These are phyloP conservation scores for Lyophyllum decastes DNA, from an alignment of 768 basidiomycete species.

Conservation along the genomic window DNA sequence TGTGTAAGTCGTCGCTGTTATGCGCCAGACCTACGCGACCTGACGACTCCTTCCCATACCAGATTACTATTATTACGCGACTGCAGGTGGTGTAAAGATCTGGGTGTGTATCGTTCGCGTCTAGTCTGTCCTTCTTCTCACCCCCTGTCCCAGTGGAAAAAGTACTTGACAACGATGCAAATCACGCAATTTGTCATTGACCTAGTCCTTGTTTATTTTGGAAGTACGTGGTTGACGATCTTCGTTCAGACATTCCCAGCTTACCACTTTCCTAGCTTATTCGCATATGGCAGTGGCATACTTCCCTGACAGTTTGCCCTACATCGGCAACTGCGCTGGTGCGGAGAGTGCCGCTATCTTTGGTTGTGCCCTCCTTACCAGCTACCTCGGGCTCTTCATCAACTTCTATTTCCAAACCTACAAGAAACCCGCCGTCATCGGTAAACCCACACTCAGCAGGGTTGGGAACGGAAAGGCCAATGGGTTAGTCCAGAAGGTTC, in stretches of 20 bases:
- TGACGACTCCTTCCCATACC: constrained; percentile 4
- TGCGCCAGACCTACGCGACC: background rate
- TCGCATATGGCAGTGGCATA: constrained; percentile 75
- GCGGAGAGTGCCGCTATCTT: constrained; percentile 86
- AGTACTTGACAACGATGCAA: constrained; percentile 95
- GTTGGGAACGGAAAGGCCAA: constrained; percentile 46
- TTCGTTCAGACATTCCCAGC: background rate
- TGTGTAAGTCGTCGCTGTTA: constrained; percentile 74
- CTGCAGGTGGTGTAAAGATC: constrained; percentile 93
- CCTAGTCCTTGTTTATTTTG: constrained; percentile 89
- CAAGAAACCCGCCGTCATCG: constrained; percentile 52
- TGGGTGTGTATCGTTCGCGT: constrained; percentile 61
- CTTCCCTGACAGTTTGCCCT: constrained; percentile 63
- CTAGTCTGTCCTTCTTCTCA: constrained; percentile 2
- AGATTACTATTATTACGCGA: constrained; percentile 99
- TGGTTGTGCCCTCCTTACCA: constrained; percentile 85
- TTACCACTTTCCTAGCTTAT: constrained; percentile 53
- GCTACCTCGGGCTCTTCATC: constrained; percentile 94
- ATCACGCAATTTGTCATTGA: constrained; percentile 96
- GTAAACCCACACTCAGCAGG: constrained; percentile 40
- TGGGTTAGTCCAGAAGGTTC: constrained; percentile 28
- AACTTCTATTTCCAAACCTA: constrained; percentile 90
- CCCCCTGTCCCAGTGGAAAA: constrained; percentile 80
- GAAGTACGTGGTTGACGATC: constrained; percentile 60
- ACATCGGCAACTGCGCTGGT: constrained; percentile 82